phyloP scores from a whole-genome alignment of 768 basidiomycete genomes.

The Sarcodon sp. region DNA sequence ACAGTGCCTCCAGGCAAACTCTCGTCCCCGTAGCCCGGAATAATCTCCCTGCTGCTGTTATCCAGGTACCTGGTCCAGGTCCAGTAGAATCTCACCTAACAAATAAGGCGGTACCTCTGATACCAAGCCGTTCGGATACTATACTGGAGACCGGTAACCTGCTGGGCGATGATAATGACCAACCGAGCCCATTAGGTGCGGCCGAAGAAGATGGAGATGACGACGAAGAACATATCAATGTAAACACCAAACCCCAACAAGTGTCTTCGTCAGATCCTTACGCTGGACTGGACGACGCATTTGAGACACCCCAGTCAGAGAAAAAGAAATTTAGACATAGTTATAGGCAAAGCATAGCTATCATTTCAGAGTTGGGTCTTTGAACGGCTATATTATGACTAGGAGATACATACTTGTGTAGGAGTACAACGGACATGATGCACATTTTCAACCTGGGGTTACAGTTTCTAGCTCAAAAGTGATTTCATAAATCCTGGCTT shows the following conservation, averaged over 20 bases:
- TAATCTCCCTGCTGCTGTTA: conserved; percentile 23
- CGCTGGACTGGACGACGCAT: conserved; percentile 67
- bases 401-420: background rate
- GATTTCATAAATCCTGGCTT: conserved; percentile 14
- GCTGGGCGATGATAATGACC: conserved; percentile 8
- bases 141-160: conserved; percentile 9
- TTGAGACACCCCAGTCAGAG: conserved; percentile 22
- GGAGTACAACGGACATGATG: background rate
- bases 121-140: conserved; percentile 17
- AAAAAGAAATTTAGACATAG: background rate
- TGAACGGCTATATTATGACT: background rate
- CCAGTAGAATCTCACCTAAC: conserved; percentile 34
- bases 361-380: background rate
- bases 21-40: conserved; percentile 48
- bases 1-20: conserved; percentile 63
- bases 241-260: conserved; percentile 4
- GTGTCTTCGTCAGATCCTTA: conserved; percentile 50
- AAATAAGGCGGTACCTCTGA: conserved; percentile 8
- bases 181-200: conserved; percentile 6
- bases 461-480: background rate
- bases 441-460: background rate
- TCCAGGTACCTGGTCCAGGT: conserved; percentile 52
- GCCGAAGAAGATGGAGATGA: conserved; percentile 7
- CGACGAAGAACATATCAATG: conserved; percentile 14
- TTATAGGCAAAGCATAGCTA: background rate